phyloP scores from a whole-genome alignment of 2,329 filamentous ascomycete species.

The Ambrosiella cleistominuta region DNA sequence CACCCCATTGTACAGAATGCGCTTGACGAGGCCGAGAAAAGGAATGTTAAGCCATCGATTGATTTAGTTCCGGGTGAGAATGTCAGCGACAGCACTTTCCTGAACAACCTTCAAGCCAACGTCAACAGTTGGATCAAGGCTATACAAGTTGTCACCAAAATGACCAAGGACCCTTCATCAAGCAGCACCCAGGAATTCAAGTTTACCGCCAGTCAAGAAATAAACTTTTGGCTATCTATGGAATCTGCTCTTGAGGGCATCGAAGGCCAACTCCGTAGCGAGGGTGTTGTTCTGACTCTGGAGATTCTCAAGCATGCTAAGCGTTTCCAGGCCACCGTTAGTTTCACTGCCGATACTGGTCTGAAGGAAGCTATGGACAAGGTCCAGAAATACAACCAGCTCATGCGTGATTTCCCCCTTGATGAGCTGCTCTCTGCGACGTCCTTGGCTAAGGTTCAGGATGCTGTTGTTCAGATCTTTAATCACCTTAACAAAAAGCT shows the following conservation, averaged over 20 bases:
- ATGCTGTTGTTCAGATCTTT: slow-evolving; percentile 81
- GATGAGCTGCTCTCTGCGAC: slow-evolving; percentile 89
- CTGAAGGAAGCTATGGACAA: slow-evolving; percentile 90
- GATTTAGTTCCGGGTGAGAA: slow-evolving; percentile 60
- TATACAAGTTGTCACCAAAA: slow-evolving; percentile 89
- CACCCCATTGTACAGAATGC: slow-evolving; percentile 78
- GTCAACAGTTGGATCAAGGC: slow-evolving; percentile 99
- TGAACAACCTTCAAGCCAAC: slow-evolving; percentile 82
- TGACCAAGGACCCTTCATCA: slow-evolving; percentile 63
- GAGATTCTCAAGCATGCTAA: slow-evolving; percentile 95
- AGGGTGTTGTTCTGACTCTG: slow-evolving; percentile 77
- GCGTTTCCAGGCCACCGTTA: slow-evolving; percentile 92
- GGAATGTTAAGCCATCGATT: slow-evolving; percentile 50
- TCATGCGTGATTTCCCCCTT: slow-evolving; percentile 95
- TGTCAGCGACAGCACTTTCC: slow-evolving; percentile 76
- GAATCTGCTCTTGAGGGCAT: slow-evolving; percentile 85
- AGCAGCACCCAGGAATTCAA: slow-evolving; percentile 35
- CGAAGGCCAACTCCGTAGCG: slow-evolving; percentile 69
- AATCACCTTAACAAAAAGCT: slow-evolving; percentile 94
- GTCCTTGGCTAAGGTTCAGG: slow-evolving; percentile 71
- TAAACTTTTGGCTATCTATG: slow-evolving; percentile 98
- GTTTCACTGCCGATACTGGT: slow-evolving; percentile 89
- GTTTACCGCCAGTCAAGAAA: slow-evolving; percentile 77
- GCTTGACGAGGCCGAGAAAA: slow-evolving; percentile 56
- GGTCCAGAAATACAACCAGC: slow-evolving; percentile 95